Evolutionary conservation across 352 stramenopile genomes (phyloP).

Genomic region (Globisporangium okanoganense): DNA sequence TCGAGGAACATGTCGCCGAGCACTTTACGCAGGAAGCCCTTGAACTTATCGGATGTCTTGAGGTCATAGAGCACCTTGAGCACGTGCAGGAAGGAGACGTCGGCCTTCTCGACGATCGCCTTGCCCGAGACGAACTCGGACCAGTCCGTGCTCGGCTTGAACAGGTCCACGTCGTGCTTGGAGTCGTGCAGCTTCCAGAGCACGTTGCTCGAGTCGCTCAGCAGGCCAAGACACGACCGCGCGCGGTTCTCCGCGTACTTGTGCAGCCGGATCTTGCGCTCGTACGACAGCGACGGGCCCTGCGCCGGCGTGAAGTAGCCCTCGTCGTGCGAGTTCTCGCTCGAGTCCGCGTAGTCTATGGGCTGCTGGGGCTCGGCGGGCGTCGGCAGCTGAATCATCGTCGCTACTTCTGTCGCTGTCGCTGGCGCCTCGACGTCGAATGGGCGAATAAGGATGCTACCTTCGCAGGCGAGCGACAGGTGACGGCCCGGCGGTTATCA

Average conservation of each 20-base stretch:
- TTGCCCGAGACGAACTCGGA: slow-evolving; percentile 84
- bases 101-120: slow-evolving; percentile 63
- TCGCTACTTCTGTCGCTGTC: neutral
- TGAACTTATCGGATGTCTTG: slow-evolving; percentile 82
- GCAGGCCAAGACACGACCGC: slow-evolving; percentile 67
- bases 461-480: slow-evolving; percentile 1
- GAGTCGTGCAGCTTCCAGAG: slow-evolving; percentile 80
- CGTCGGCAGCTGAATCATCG: slow-evolving; percentile 5
- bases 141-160: slow-evolving; percentile 85
- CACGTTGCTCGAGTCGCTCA: slow-evolving; percentile 69
- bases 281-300: slow-evolving; percentile 77
- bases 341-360: slow-evolving; percentile 65
- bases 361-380: slow-evolving; percentile 4
- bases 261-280: slow-evolving; percentile 79
- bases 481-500: neutral
- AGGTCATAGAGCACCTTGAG: slow-evolving; percentile 85
- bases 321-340: slow-evolving; percentile 59
- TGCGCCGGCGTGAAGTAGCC: slow-evolving; percentile 49
- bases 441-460: slow-evolving; percentile 2
- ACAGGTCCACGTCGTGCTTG: slow-evolving; percentile 78
- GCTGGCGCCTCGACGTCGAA: slow-evolving; percentile 3
- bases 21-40: slow-evolving; percentile 79
- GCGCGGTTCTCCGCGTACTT: slow-evolving; percentile 85
- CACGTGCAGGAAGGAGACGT: slow-evolving; percentile 75
- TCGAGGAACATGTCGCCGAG: slow-evolving; percentile 80